These are phyloP conservation scores for Chlorokybus atmophyticus DNA, from an alignment of 139 green algal genomes.

Conservation along the genomic window DNA sequence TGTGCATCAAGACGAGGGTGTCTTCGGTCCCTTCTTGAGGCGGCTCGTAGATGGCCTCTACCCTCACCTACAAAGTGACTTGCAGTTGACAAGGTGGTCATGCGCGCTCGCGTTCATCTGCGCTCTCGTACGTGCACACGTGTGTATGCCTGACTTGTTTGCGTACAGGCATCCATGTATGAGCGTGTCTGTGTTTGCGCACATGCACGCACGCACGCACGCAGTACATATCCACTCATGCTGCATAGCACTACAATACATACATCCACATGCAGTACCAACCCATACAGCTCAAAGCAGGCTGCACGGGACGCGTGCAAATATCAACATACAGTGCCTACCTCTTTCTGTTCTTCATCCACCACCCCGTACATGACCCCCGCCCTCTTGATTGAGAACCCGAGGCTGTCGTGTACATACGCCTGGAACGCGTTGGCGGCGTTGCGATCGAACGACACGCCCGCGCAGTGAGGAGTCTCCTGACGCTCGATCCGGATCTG, in stretches of 20 bases:
- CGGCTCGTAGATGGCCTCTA: conserved; percentile 82
- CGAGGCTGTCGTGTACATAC: conserved; percentile 64
- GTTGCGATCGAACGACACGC: conserved; percentile 75
- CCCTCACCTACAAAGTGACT: conserved; percentile 44
- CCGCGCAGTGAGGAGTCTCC: conserved; percentile 57
- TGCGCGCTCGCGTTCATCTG: no score
- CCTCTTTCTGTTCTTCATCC: conserved; percentile 36
- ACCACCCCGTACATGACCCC: conserved; percentile 83
- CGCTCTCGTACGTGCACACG: no score
- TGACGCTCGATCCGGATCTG: conserved; percentile 87
- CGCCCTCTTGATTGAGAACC: conserved; percentile 83
- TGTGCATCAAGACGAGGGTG: conserved; percentile 38
- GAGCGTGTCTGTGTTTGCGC: no score
- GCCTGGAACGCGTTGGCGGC: conserved; percentile 73
- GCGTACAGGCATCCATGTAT: no score
- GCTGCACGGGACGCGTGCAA: background rate
- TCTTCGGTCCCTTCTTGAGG: conserved; percentile 57
- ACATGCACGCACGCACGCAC: no score
- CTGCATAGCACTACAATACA: no score
- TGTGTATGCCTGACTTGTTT: no score
- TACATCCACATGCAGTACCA: background rate
- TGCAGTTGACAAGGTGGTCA: no score
- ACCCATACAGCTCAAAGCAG: background rate
- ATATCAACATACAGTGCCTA: no score
- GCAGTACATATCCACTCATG: no score